Conservation (phyloP, 192 early-diverging fungal genomes). For the Phlyctochytrium bullatum region DNA sequence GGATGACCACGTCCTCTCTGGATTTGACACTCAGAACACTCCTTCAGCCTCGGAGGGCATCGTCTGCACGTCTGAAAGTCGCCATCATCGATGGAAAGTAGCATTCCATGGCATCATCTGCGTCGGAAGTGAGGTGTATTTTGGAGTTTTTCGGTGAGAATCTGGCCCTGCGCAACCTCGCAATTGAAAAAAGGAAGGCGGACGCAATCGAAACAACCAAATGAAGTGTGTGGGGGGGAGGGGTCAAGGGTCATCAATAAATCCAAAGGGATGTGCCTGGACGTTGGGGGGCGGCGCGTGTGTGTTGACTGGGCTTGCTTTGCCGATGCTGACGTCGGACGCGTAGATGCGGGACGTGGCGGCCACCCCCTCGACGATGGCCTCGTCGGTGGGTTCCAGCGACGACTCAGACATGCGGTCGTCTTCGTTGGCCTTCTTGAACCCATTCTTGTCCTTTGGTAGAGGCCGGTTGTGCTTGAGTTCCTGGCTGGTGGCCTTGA, state of each 20-base stretch:
- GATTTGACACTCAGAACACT: conserved; percentile 26
- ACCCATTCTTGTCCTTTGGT: not conserved
- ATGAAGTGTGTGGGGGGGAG: no score
- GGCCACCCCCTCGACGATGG: not conserved
- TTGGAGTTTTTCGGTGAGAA: conserved; percentile 62
- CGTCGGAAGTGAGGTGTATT: conserved; percentile 57
- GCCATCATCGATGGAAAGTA: conserved; percentile 55
- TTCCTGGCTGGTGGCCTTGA: not conserved
- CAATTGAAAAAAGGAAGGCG: conserved; percentile 60
- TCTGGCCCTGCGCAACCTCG: conserved; percentile 48
- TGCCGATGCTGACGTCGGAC: not conserved
- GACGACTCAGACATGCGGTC: not conserved
- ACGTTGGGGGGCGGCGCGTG: not conserved
- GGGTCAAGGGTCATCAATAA: conserved; percentile 2
- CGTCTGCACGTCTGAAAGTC: conserved; percentile 28
- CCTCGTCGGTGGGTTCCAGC: not conserved
- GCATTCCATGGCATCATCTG: conserved; percentile 54
- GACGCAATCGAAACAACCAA: conserved; percentile 59
- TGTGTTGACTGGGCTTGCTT: not conserved
- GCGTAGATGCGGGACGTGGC: not conserved
- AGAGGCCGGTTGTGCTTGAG: not conserved
- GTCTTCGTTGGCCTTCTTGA: not conserved
- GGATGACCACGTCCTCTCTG: conserved; percentile 43
- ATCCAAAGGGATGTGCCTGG: conserved; percentile 3
- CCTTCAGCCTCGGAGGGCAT: no score